Evolutionary conservation across 257 asterid genomes (phyloP), one percentile per base, ranked within the genome.

Genomic region (Henckelia pumila): DNA sequence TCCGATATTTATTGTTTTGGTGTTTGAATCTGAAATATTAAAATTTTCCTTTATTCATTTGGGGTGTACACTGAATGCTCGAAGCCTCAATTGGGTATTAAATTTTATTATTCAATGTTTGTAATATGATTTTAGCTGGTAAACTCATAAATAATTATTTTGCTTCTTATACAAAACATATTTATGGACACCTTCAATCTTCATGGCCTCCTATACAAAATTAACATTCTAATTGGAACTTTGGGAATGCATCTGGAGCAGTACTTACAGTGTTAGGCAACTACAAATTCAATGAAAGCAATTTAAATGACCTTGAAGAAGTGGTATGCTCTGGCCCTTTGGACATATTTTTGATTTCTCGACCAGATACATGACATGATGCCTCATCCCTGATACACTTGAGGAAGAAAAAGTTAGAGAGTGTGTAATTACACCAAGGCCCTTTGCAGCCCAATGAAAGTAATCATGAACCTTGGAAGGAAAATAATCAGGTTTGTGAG

Each of bases 1-100:
- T 93, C 67, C 65, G 57, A 25, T 78, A 64, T 58, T 56, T 56
- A 68, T 63, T 67, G 19, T 49, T 60, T 25, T 24, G 29, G 7
- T 23, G 37, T 28, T 66, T 68, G 52, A 20, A 62, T 77, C 53
- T 49, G 56, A 40, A 73, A 73, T 58, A 6, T 65, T 64, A 33
- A 52, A 25, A 24, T 59, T 25, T 22, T 30, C 63, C 67, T 19
- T 69, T 63, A 53, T 7, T 25, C 63, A 35, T 28, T 47, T 55
- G 65, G 70, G 61, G 63, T 69, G 63, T 69, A 61, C 28, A 25
- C 67, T 26, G 14, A n/a, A 64, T 64, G 73, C 67, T 58, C 56
- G 59, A 57, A 30, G 40, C 53, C 67, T 49, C 62, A 69, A 30
- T 67, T 69, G 40, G 69, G 68, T 40, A 63, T 25, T 25, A 25